Evolutionary conservation across 2,329 filamentous ascomycete species (phyloP), one percentile per base, ranked within the genome.

Genomic region (Aureobasidium lini): DNA sequence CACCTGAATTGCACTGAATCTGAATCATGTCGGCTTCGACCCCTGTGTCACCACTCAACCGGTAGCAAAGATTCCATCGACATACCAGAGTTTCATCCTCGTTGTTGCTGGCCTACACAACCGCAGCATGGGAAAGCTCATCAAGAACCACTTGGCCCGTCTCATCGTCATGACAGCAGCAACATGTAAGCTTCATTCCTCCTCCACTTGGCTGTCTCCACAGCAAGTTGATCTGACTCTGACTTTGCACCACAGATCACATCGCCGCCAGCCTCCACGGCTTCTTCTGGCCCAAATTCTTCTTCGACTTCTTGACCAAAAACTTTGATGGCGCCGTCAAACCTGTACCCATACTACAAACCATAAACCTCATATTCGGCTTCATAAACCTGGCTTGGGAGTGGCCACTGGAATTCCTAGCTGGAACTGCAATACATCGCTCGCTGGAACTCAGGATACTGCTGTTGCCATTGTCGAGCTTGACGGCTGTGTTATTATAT

Each of bases 111-210:
- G 23, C n/a, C 50, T 9, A 43, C 31, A 36, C 37, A 39, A 9
- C 48, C 50, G 43, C 63, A 75, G 64, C 65, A 99, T 99, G 94
- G 94, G 94, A 75, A 94, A 88, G 77, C 86, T 99, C 72, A 97
- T 99, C 79, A 99, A 99, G 83, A 97, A 97, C 79, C 94, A 99
- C 80, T 96, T 90, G 90, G 94, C 91, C 67, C 88, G 94, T 62
- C 86, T 99, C 69, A 94, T 99, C 71, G 83, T 95, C 75, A 79
- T 99, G 72, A 90, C 89, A 31, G 90, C 94, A 39, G 87, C 90
- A 66, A 74, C 79, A 60, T 92, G 88, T 91, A 84, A 57, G 81
- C 74, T 44, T 40, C 52, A 34, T 6, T 42, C 16, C 49, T 50
- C 54, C 36, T n/a, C 6, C 36, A 9, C 37, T 47, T 23, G 8